A percentile compares a stretch with the other conserved stretches of the same genome.
Conservation (phyloP, 2,329 filamentous ascomycete genomes). For the Sporothrix mexicana region DNA sequence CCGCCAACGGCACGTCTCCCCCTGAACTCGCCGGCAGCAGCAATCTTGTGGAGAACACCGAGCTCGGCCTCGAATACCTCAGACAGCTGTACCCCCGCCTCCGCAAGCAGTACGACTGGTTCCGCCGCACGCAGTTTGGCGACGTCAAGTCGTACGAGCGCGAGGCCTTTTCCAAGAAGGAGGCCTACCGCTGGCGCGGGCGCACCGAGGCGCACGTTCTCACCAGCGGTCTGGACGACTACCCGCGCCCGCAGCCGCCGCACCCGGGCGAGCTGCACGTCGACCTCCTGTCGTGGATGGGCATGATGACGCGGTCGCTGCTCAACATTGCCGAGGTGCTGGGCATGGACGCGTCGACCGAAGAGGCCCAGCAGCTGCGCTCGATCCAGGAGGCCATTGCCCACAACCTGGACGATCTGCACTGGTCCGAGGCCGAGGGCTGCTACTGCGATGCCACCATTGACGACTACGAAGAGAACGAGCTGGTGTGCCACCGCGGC, state of each 20-base stretch:
- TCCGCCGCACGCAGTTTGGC: constrained; percentile 86
- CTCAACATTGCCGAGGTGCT: constrained; percentile 78
- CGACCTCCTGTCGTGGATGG: constrained; percentile 95
- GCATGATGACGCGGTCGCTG: constrained; percentile 91
- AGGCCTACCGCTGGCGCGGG: constrained; percentile 94
- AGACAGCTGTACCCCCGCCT: constrained; percentile 82
- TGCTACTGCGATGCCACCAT: constrained; percentile 95
- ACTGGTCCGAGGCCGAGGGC: constrained; percentile 82
- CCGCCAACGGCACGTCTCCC: constrained; percentile 54
- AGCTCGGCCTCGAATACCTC: constrained; percentile 73
- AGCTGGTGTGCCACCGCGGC: constrained; percentile 92
- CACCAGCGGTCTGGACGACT: constrained; percentile 94
- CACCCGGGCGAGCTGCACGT: constrained; percentile 95
- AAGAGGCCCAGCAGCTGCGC: constrained; percentile 76
- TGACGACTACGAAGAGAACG: constrained; percentile 90
- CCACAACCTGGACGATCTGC: constrained; percentile 87
- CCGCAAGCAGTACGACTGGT: constrained; percentile 91
- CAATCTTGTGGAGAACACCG: constrained; percentile 69
- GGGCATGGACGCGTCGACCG: constrained; percentile 61
- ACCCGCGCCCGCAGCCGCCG: constrained; percentile 89
- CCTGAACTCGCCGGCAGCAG: constrained; percentile 58
- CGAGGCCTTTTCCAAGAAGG: constrained; percentile 83
- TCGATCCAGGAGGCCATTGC: constrained; percentile 77
- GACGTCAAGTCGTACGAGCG: constrained; percentile 92
- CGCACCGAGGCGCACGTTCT: constrained; percentile 85